Conservation (phyloP, 2,329 filamentous ascomycete genomes). For the Penicillium janthinellum region DNA sequence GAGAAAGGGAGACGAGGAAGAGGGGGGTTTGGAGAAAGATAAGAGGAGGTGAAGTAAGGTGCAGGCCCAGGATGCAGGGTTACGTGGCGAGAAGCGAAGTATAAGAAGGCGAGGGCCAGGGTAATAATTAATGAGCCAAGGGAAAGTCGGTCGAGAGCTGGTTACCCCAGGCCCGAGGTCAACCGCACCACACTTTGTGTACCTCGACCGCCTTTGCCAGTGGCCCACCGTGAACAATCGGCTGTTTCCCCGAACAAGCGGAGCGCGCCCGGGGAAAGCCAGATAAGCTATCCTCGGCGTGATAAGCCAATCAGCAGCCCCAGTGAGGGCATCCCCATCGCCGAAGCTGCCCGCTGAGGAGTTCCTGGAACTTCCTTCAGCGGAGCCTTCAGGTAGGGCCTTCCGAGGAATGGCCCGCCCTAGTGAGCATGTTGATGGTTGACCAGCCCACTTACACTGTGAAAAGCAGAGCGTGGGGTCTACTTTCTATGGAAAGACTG, state of each 20-base stretch:
- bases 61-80: slow-evolving; percentile 4
- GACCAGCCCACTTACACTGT: not conserved
- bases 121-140: not conserved
- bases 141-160: not conserved
- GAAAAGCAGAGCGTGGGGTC: not conserved
- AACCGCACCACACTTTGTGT: slow-evolving; percentile 13
- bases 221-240: not conserved
- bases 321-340: not conserved
- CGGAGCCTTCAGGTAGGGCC: slow-evolving; percentile 1
- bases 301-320: slow-evolving; percentile 16
- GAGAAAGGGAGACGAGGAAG: not conserved
- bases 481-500: not conserved
- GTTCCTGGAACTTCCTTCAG: not conserved
- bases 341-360: slow-evolving; percentile 14
- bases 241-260: not conserved
- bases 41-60: slow-evolving; percentile 1
- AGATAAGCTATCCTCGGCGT: slow-evolving; percentile 27
- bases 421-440: no score
- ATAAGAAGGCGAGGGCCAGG: slow-evolving; percentile 7
- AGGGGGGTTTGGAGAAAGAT: not conserved
- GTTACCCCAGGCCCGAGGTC: slow-evolving; percentile 28
- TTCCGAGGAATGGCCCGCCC: slow-evolving; percentile 9
- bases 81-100: slow-evolving; percentile 4
- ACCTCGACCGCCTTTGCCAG: slow-evolving; percentile 8
- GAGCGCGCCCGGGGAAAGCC: not conserved